phyloP scores from a whole-genome alignment of 2,329 filamentous ascomycete species.

The Chalaropsis ovoidea region DNA sequence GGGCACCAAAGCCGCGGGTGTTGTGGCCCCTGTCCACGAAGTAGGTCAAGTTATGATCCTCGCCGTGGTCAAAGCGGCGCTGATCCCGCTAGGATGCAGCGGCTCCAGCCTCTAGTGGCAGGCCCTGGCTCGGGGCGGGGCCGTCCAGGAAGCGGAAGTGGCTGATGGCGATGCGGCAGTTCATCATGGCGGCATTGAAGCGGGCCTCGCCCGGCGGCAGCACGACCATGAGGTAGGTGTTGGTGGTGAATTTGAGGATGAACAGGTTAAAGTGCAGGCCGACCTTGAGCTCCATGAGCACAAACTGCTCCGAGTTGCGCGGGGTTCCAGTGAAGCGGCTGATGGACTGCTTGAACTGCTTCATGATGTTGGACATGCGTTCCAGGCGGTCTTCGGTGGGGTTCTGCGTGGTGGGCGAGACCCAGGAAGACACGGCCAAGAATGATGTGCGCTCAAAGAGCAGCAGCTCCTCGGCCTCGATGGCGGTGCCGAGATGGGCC shows the following conservation, averaged over 20 bases:
- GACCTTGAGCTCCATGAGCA: constrained; percentile 70
- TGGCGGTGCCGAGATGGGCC: constrained; percentile 67
- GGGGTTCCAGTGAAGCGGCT: constrained; percentile 68
- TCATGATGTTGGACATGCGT: constrained; percentile 90
- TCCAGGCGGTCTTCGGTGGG: constrained; percentile 90
- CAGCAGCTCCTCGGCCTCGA: constrained; percentile 87
- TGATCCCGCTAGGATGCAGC: constrained; percentile 25
- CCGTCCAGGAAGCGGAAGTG: constrained; percentile 64
- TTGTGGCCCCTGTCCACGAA: background rate
- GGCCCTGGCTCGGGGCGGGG: constrained; percentile 26
- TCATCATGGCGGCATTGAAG: constrained; percentile 83
- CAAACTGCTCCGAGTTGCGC: constrained; percentile 72
- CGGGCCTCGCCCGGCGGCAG: constrained; percentile 83
- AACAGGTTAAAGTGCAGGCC: constrained; percentile 77
- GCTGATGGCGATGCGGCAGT: constrained; percentile 75
- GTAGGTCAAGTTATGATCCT: constrained; percentile 12
- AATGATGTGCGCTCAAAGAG: constrained; percentile 94
- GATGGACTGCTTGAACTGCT: constrained; percentile 86
- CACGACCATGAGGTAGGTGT: constrained; percentile 90
- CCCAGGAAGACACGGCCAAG: constrained; percentile 88
- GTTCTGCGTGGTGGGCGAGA: constrained; percentile 61
- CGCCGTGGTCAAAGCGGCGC: constrained; percentile 10
- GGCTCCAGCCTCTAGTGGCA: constrained; percentile 11
- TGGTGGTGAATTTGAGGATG: constrained; percentile 89
- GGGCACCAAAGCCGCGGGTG: background rate